phyloP scores from a whole-genome alignment of 2,329 filamentous ascomycete species.

The Byssochlamys sp. region DNA sequence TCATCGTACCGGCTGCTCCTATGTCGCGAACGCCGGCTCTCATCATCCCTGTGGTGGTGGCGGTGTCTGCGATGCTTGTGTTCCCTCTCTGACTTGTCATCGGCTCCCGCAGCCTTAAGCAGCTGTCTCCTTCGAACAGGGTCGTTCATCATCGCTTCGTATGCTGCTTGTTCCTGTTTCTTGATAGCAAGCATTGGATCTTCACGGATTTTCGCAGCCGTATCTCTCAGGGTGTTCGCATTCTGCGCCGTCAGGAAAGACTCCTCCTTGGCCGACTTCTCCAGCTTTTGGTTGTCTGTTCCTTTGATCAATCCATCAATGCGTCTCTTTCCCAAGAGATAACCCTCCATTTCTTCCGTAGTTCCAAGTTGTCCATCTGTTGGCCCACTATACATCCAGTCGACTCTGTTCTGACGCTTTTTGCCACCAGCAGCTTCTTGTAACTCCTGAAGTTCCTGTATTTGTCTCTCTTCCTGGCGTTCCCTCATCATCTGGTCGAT shows the following conservation, averaged over 20 bases:
- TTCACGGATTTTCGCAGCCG: constrained; percentile 73
- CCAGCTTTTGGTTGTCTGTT: constrained; percentile 67
- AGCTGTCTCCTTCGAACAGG: constrained; percentile 24
- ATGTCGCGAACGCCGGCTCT: constrained; percentile 10
- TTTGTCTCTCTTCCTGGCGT: constrained; percentile 81
- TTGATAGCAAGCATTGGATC: constrained; percentile 91
- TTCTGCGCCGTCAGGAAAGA: constrained; percentile 52
- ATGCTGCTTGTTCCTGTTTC: constrained; percentile 74
- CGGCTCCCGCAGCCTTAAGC: constrained; percentile 22
- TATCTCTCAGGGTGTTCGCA: constrained; percentile 68
- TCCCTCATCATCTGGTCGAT: constrained; percentile 87
- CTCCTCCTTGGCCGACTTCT: constrained; percentile 61
- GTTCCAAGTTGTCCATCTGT: constrained; percentile 60
- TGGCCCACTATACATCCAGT: constrained; percentile 96
- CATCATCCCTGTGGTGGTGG: constrained; percentile 15
- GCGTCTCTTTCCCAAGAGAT: constrained; percentile 79
- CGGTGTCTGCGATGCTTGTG: constrained; percentile 39
- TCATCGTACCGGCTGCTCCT: constrained; percentile 9
- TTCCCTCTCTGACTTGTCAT: constrained; percentile 21
- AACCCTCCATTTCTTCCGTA: constrained; percentile 83
- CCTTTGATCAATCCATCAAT: constrained; percentile 81
- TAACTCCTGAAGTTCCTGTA: constrained; percentile 81
- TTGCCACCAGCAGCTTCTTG: constrained; percentile 80
- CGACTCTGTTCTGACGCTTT: constrained; percentile 71
- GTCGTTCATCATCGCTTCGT: constrained; percentile 48